Conservation (phyloP, 2,329 filamentous ascomycete species). For the Fusarium liriodendri region DNA sequence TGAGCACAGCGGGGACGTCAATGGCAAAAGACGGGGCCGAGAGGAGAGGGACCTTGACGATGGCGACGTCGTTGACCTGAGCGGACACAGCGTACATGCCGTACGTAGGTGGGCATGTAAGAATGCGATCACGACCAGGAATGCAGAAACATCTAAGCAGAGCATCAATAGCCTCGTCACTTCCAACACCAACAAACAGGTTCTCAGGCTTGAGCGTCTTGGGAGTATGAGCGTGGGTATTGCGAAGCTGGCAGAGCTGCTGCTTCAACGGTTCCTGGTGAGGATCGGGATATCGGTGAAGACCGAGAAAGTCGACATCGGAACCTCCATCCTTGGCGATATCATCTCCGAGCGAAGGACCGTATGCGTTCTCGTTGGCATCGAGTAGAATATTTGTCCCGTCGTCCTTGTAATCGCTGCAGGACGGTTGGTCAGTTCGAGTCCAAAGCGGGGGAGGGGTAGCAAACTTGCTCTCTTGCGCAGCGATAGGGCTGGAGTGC, state of each 20-base stretch:
- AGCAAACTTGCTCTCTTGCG: conserved; percentile 76
- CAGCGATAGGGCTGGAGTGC: conserved; percentile 83
- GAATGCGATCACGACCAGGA: conserved; percentile 87
- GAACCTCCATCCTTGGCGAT: conserved; percentile 50
- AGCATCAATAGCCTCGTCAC: conserved; percentile 96
- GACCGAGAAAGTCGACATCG: conserved; percentile 77
- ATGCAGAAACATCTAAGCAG: conserved; percentile 93
- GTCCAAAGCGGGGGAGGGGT: conserved; percentile 28
- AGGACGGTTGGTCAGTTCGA: conserved; percentile 31
- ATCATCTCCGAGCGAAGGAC: conserved; percentile 74
- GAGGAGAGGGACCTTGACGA: conserved; percentile 87
- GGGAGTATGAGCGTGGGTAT: conserved; percentile 82
- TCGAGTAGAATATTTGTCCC: conserved; percentile 96
- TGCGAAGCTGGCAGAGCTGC: conserved; percentile 86
- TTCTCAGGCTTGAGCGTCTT: conserved; percentile 81
- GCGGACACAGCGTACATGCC: conserved; percentile 98
- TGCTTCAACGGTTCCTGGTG: conserved; percentile 91
- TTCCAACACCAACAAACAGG: conserved; percentile 94
- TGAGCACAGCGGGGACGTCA: conserved; percentile 75
- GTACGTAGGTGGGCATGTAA: conserved; percentile 96
- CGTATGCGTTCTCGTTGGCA: conserved; percentile 97
- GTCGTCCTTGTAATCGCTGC: conserved; percentile 97
- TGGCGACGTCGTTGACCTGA: conserved; percentile 89
- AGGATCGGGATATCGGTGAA: conserved; percentile 96
- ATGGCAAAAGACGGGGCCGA: conserved; percentile 78